Percentiles rank a stretch among this genome's conserved stretches.
Evolutionary conservation across 2,329 filamentous ascomycete species (phyloP).

Genomic region (Tolypocladium amazonense): DNA sequence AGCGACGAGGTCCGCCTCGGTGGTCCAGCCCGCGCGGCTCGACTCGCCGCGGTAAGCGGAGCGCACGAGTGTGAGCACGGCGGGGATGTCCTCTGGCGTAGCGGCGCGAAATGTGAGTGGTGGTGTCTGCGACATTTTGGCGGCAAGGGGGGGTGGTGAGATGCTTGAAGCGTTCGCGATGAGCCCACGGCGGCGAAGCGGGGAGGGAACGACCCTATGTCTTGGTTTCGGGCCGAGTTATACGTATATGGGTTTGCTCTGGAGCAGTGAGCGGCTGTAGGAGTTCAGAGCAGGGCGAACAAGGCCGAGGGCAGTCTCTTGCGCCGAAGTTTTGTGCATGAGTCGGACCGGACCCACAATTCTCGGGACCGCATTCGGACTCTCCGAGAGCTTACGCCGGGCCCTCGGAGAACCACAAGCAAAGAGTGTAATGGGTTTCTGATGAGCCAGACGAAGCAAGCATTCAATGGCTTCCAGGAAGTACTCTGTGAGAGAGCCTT

Average conservation of each 20-base stretch:
- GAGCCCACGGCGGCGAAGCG: not conserved
- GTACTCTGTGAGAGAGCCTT: too few relatives aligned
- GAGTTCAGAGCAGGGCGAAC: not conserved
- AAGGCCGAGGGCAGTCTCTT: not conserved
- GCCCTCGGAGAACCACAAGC: not conserved
- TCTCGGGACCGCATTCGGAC: not conserved
- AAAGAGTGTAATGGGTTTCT: too few relatives aligned
- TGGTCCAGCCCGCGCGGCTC: constrained; percentile 33
- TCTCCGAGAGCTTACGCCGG: not conserved
- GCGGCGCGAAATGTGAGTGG: constrained; percentile 25
- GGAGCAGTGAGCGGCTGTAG: not conserved
- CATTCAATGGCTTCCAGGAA: not conserved
- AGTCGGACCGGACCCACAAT: not conserved
- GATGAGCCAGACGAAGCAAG: not conserved
- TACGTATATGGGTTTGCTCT: not conserved
- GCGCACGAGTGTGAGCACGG: constrained; percentile 26
- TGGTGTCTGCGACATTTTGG: constrained; percentile 2
- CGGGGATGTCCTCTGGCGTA: constrained; percentile 17
- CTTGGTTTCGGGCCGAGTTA: not conserved
- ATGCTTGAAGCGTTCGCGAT: not conserved
- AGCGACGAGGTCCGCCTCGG: constrained; percentile 31
- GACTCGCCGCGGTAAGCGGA: constrained; percentile 33
- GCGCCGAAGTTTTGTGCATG: not conserved
- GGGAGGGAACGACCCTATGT: not conserved
- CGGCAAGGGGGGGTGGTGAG: not conserved